Percentiles rank a stretch among this genome's conserved stretches.
Conservation (phyloP, 306 rosid species). For the Boehmeria nivea region DNA sequence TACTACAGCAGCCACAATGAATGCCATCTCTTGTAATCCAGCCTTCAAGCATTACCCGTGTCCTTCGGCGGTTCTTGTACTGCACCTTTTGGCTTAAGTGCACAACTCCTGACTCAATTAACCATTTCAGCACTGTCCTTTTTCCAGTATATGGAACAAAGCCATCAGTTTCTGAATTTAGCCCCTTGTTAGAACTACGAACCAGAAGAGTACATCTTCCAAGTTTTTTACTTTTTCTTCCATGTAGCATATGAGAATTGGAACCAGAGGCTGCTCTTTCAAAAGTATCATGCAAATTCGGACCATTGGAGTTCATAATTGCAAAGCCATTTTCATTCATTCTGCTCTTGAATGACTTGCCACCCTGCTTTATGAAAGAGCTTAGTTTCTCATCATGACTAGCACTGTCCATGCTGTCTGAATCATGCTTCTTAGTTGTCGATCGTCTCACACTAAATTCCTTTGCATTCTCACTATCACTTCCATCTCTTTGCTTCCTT, state of each 20-base stretch:
- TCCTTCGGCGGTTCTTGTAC: constrained; percentile 72
- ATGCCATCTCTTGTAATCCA: constrained; percentile 95
- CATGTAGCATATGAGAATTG: constrained; percentile 48
- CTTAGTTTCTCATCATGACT: constrained; percentile 82
- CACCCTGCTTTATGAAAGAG: constrained; percentile 75
- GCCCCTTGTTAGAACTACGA: constrained; percentile 64
- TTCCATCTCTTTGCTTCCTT: constrained; percentile 45
- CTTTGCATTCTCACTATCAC: constrained; percentile 51
- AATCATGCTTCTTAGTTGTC: constrained; percentile 39
- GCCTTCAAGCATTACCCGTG: constrained; percentile 75
- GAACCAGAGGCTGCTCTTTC: constrained; percentile 44
- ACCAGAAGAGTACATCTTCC: constrained; percentile 80
- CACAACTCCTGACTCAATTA: constrained; percentile 72
- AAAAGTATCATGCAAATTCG: constrained; percentile 32
- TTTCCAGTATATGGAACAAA: constrained; percentile 92
- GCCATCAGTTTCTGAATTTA: constrained; percentile 68
- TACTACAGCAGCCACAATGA: constrained; percentile 95
- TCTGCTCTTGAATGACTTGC: constrained; percentile 61
- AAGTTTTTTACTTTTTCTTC: constrained; percentile 67
- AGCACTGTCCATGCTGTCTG: constrained; percentile 55
- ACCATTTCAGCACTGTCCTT: constrained; percentile 89
- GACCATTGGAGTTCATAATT: constrained; percentile 41
- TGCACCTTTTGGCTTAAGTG: constrained; percentile 86
- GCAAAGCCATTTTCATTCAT: constrained; percentile 48
- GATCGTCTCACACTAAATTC: constrained; percentile 40